phyloP scores from a whole-genome alignment of 1,284 basidiomycete species.

The Ustilago cynodontis region DNA sequence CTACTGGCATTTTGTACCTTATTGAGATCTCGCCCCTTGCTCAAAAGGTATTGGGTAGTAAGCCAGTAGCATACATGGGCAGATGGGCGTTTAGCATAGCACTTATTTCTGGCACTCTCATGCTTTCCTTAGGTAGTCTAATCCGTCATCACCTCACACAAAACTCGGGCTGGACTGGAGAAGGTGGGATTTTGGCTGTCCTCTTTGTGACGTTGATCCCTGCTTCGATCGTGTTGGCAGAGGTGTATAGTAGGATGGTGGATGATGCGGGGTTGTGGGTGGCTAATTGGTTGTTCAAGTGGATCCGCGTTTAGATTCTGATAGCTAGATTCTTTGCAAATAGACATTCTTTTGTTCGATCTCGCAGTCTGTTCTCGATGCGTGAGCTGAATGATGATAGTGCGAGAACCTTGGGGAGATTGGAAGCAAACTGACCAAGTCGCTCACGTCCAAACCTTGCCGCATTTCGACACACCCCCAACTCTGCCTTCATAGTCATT shows the following conservation, averaged over 20 bases:
- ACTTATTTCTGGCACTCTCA: constrained; percentile 53
- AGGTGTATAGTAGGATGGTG: constrained; percentile 34
- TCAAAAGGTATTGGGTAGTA: constrained; percentile 19
- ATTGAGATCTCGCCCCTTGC: constrained; percentile 38
- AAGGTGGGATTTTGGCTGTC: constrained; percentile 27
- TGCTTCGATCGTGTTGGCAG: constrained; percentile 20
- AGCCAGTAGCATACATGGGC: constrained; percentile 32
- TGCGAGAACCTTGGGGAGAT: neutral
- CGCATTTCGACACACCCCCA: too few species aligned
- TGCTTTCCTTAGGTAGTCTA: constrained; percentile 51
- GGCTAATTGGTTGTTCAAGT: constrained; percentile 48
- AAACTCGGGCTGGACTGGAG: constrained; percentile 20
- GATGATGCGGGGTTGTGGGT: constrained; percentile 37
- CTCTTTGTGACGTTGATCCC: constrained; percentile 42
- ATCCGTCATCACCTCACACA: constrained; percentile 29
- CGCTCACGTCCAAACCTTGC: too few species aligned
- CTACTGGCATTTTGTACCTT: constrained; percentile 46
- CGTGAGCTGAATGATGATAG: neutral
- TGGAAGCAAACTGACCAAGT: too few species aligned
- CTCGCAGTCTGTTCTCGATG: neutral
- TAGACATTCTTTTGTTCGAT: neutral
- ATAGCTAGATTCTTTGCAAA: neutral
- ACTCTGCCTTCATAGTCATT: too few species aligned
- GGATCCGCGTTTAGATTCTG: constrained; percentile 30
- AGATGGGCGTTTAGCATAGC: constrained; percentile 53